These are phyloP conservation scores for Xanthoceras sorbifolium DNA, from an alignment of 345 rosid genomes.

Conservation along the genomic window DNA sequence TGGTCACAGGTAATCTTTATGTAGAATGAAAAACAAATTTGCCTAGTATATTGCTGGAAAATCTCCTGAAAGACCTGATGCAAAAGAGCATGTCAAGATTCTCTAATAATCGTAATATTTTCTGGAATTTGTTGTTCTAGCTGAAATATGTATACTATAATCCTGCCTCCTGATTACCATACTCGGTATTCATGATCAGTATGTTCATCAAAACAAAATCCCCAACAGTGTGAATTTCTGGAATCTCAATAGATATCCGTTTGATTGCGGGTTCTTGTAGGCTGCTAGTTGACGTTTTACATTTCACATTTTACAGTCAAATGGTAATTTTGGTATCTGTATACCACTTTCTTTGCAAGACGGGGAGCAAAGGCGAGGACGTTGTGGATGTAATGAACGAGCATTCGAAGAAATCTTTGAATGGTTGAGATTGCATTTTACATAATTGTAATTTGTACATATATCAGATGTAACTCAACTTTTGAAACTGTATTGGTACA, in stretches of 20 bases:
- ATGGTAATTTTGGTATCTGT: neutral
- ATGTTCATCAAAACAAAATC: neutral
- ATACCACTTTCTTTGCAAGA: neutral
- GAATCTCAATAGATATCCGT: neutral
- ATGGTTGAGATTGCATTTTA: neutral
- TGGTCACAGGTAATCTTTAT: neutral
- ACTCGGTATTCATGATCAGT: neutral
- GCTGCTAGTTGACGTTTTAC: neutral
- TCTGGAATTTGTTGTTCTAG: neutral
- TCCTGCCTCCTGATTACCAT: neutral
- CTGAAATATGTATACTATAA: neutral
- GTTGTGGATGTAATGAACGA: neutral
- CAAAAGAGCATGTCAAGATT: conserved; percentile 1
- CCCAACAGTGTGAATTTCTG: neutral
- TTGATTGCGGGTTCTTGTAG: neutral
- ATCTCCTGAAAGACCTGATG: neutral
- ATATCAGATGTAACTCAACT: no score
- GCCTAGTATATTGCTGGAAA: conserved; percentile 3
- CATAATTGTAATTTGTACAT: no score
- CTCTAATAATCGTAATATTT: neutral
- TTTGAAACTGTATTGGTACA: no score
- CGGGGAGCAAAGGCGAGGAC: neutral
- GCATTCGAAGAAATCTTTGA: no score
- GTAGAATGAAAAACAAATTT: neutral
- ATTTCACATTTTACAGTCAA: no score